Base-by-base conservation (phyloP, 768 basidiomycete species). In the Lactarius akahatsu region DNA sequence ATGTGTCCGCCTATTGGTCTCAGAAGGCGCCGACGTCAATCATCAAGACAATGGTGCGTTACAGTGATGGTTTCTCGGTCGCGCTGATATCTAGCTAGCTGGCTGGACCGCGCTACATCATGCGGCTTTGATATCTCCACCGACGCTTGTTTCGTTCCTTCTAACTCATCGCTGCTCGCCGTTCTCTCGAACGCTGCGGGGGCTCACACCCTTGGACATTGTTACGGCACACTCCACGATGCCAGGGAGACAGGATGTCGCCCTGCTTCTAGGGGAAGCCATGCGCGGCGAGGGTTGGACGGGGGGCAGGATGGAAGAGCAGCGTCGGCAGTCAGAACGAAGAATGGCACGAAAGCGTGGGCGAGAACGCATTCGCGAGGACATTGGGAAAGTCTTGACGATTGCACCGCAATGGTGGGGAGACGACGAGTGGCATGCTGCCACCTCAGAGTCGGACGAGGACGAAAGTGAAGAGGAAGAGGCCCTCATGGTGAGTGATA, bases 101-200 rank as follows among this genome's bases (percentile, higher is more conserved):
- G 96, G 96, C 40, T 98, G 97, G 97, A 94, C 93, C 11, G 88
- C 96, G 3, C 81, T 99, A 15, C 96, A 98, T 73, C 89, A 96
- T 78, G 94, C 96, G 9, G 91, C 91, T 9, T 78, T 98, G 60
- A 80, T 92, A 43, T 87, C 93, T 15, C 94, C 96, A 38, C 92
- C 96, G 3, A 95, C 95, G 2, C 80, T 98, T 26, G 85, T 98
- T 26, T 94, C 95, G 0, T 90, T 94, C 80, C 81, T 99, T 28
- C 88, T 98, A 78, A 96, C 93, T 13, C 91, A 94, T 71, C 93
- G 94, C 56, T 93, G 92, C 68, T 94, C 93, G 30, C 87, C 92
- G 0, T 87, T 92, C 68, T 83, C 87, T 6, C 74, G 85, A 55
- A 96, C 96, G 30, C 83, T 82, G 71, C 86, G 90, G 45, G 89